phyloP scores from a whole-genome alignment of 1,284 basidiomycete genomes.

The Gymnopus androsaceus region DNA sequence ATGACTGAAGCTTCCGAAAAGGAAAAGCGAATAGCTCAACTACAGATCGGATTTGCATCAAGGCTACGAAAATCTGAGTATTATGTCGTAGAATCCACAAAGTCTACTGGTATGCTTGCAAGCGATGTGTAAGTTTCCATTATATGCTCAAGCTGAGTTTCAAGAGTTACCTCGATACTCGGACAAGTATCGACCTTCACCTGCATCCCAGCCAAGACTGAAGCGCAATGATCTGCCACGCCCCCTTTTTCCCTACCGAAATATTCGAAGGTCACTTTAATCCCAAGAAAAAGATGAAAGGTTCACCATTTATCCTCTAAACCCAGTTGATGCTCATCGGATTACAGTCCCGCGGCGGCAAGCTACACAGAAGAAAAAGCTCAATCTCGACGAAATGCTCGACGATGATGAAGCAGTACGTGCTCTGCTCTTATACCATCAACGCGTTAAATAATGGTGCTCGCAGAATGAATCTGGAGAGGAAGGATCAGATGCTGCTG shows the following conservation, averaged over 20 bases:
- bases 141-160: not conserved
- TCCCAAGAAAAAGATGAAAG: slow-evolving; percentile 63
- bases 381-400: slow-evolving; percentile 66
- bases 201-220: slow-evolving; percentile 58
- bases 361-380: slow-evolving; percentile 39
- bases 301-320: slow-evolving; percentile 32
- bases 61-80: slow-evolving; percentile 69
- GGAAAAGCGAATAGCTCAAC: slow-evolving; percentile 62
- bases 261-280: slow-evolving; percentile 79
- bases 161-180: slow-evolving; percentile 77
- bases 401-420: slow-evolving; percentile 65
- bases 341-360: slow-evolving; percentile 35
- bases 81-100: slow-evolving; percentile 70
- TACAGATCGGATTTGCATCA: slow-evolving; percentile 66
- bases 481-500: slow-evolving; percentile 63
- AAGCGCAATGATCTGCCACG: slow-evolving; percentile 69
- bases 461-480: slow-evolving; percentile 65
- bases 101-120: slow-evolving; percentile 55
- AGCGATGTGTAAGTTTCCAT: not conserved
- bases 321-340: not conserved
- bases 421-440: not conserved
- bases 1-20: slow-evolving; percentile 62
- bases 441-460: slow-evolving; percentile 15
- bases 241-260: slow-evolving; percentile 75
- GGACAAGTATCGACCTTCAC: slow-evolving; percentile 73